Evolutionary conservation across 2,329 filamentous ascomycete genomes (phyloP).

Genomic region (Scytalidium sp.): DNA sequence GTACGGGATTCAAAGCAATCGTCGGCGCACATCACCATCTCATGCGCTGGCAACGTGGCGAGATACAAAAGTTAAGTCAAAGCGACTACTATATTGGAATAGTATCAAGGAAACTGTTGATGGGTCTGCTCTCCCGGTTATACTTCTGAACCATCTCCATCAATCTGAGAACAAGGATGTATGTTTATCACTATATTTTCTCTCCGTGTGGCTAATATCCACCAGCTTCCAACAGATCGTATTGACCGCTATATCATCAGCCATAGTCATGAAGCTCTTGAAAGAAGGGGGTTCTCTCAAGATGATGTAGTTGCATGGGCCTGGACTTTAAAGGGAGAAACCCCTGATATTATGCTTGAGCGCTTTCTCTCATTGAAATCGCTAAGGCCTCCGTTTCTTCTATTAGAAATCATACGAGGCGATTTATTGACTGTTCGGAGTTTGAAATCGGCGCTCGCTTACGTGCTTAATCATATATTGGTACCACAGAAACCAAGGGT

Average conservation of each 20-base stretch:
- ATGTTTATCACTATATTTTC: slow-evolving; percentile 1
- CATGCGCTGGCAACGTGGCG: slow-evolving; percentile 14
- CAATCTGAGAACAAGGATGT: slow-evolving; percentile 7
- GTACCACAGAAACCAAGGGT: not conserved
- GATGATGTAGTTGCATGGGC: slow-evolving; percentile 25
- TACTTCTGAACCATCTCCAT: slow-evolving; percentile 14
- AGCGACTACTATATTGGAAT: slow-evolving; percentile 10
- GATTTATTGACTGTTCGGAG: slow-evolving; percentile 15
- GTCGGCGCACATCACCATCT: not conserved
- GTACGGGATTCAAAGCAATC: not conserved
- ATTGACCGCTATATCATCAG: not conserved
- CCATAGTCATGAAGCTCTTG: slow-evolving; percentile 3
- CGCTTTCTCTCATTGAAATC: slow-evolving; percentile 15
- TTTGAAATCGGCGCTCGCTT: slow-evolving; percentile 11
- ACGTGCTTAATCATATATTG: slow-evolving; percentile 6
- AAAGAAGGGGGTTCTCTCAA: slow-evolving; percentile 10
- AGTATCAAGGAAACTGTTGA: slow-evolving; percentile 1
- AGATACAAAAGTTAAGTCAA: slow-evolving; percentile 7
- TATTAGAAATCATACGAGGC: slow-evolving; percentile 20
- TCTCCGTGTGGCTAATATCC: not conserved
- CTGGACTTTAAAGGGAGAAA: slow-evolving; percentile 18
- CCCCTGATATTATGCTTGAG: slow-evolving; percentile 16
- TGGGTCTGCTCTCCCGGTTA: slow-evolving; percentile 9
- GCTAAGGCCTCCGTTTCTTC: slow-evolving; percentile 19
- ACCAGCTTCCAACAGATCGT: not conserved